Base-by-base conservation (phyloP, 139 green algal genomes). In the Nannochloris sp. region DNA sequence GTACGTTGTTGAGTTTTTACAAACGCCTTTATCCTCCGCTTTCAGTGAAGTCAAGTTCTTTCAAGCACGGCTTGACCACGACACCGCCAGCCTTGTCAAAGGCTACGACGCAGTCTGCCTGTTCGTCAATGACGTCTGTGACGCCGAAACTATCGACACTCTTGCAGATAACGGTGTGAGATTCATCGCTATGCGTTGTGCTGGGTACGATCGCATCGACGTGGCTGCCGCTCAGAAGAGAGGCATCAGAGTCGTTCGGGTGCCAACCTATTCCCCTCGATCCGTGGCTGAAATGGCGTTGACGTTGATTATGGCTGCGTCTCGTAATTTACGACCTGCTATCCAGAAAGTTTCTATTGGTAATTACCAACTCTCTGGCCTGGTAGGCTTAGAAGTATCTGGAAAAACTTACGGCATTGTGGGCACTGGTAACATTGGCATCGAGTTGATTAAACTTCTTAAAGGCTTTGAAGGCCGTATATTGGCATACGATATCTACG, bases 351-450 rank as follows among this genome's bases (percentile, higher is more conserved):
- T 88, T 13, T 54, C 32, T 24, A 54, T 75, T 29, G 82, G 83
- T 46, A 91, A 94, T 73, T 96, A 89, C 71, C 70, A 74, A 0
- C 68, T 93, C 9, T 79, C 67, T 8, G 85, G 85, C 0, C 65
- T 96, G n/a, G 81, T 92, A n/a, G 89, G 89, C 15, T 61, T 78
- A 4, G 68, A 93, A 65, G 45, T 96, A 42, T 48, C n/a, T 2
- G 64, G 72, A 27, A 88, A 89, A 64, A 90, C 78, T 0, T 81
- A 88, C 2, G 87, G 83, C 9, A 65, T 96, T 1, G 24, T 96
- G 1, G 89, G 89, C 45, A 96, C 89, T 1, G 89, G 89, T 31
- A 81, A 79, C 5, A 96, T 96, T 42, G 89, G 89, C 42, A 60
- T 78, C 19, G 71, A 78, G 48, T 60, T 79, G 14, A 61, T 64